Evolutionary conservation across 768 basidiomycete genomes (phyloP), one percentile per base, ranked within the genome.

Genomic region (Mycena chlorophos): DNA sequence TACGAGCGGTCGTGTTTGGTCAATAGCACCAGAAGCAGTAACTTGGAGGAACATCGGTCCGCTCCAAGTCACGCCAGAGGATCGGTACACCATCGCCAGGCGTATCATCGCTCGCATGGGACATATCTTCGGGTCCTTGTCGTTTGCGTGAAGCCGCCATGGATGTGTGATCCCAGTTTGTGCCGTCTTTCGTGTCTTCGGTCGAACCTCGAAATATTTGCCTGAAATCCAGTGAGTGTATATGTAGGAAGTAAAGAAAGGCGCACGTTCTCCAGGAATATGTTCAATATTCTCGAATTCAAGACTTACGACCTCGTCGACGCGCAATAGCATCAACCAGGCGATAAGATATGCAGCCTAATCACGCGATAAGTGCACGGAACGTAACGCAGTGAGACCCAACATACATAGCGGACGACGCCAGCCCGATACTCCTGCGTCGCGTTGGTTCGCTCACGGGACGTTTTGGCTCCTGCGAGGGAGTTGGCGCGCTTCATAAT

Each of bases 121-220:
- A 37, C 61, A 65, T 25, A 65, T 56, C 23, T 55, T 57, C 8
- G 57, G 52, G 25, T 63, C 57, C 8, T 22, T 47, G 31, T 65
- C 63, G 52, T 65, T 65, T 30, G 61, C 63, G 20, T 42, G 52
- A 6, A 65, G 51, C 12, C 23, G 49, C 58, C 61, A 65, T 5
- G 39, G 29, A 50, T 62, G 61, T 4, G 31, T 17, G 4, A 65
- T 37, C 22, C 63, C 63, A 16, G 58, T 63, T 38, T 60, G 63
- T 16, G 54, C 61, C 26, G 43, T 42, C 39, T 64, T 64, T 19
- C 61, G 56, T 3, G 58, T 57, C 19, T 40, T 17, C 12, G 60
- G 29, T 6, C 31, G 8, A 4, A 54, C 52, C 5, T 47, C 29
- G 13, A 54, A 38, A n/a, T 13, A 54, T 26, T 48, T 29, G 10